Base-by-base conservation (phyloP, 2,329 filamentous ascomycete species). In the Zasmidium angulare region DNA sequence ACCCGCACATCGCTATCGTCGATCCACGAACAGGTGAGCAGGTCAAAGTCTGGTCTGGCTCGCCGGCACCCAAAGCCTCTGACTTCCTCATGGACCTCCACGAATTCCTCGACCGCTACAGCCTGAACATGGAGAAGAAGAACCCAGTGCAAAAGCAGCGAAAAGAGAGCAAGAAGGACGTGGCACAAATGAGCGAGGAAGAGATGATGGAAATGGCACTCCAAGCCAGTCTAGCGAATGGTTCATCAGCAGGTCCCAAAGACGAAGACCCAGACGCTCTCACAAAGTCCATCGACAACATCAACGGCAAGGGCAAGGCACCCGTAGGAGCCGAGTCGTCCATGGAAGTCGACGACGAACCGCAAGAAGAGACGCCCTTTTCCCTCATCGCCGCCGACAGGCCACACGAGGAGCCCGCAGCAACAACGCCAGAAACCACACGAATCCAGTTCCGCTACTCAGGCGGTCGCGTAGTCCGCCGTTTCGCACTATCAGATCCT, bases 61-160 rank as follows among this genome's bases (percentile, higher is more conserved):
- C 85, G 9, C 91, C 93, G 1, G 90, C 93, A 55, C 88, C 93
- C 0, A 84, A 83, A 43, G 79, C 91, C 0, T 74, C 83, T 10
- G 93, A 97, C 14, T 98, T 99, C 68, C 85, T 96, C 61, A 91
- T 92, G 71, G 91, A 97, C 71, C 82, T 99, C 1, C 90, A 91
- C 70, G 93, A 98, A 75, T 99, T 99, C 69, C 84, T 99, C n/a
- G 95, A 98, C 72, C 86, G 95, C 22, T 99, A 98, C 78, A 97
- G 93, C 72, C 81, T 99, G 53, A 91, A 89, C 26, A 85, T 86
- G 48, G 89, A 91, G 70, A 93, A 89, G 72, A 96, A 96, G 78
- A 99, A 99, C 71, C 95, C 95, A 0, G 91, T 99, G 3, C 89
- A 91, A 22, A 89, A 86, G 72, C 81, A 88, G 55, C 91, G 90